phyloP scores from a whole-genome alignment of 257 asterid genomes.

The Solanum arcanum region DNA sequence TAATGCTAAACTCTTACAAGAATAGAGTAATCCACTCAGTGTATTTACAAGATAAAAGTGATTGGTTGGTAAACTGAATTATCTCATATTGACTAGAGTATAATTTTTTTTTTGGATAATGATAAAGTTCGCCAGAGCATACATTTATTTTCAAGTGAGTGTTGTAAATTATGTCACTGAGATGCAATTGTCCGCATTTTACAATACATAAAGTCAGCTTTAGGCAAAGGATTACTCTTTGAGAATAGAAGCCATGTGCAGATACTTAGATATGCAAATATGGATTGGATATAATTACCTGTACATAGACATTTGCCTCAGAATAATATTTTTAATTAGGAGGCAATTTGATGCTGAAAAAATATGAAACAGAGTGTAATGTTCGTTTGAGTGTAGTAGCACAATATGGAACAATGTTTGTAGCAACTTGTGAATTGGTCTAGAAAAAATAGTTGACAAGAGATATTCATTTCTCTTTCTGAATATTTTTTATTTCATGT shows the following conservation, averaged over 20 bases:
- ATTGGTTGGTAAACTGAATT: background rate
- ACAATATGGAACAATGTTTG: background rate
- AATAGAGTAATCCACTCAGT: background rate
- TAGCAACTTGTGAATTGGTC: background rate
- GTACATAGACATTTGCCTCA: no score
- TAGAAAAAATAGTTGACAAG: background rate
- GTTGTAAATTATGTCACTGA: background rate
- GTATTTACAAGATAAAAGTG: background rate
- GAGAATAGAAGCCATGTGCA: background rate
- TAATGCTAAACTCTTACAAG: background rate
- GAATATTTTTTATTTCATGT: no score
- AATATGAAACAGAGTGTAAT: background rate
- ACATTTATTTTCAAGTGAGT: background rate
- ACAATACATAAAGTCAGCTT: background rate
- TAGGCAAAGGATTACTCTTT: background rate
- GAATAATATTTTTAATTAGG: no score
- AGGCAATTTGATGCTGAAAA: no score
- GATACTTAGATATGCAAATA: background rate
- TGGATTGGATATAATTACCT: no score
- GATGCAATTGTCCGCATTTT: background rate
- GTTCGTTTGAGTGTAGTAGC: background rate
- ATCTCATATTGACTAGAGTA: background rate
- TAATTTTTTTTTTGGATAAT: no score
- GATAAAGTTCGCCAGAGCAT: background rate
- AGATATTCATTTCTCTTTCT: no score